Evolutionary conservation across 1,139 yeast species (phyloP).

Genomic region (Debaryomyces sp.): DNA sequence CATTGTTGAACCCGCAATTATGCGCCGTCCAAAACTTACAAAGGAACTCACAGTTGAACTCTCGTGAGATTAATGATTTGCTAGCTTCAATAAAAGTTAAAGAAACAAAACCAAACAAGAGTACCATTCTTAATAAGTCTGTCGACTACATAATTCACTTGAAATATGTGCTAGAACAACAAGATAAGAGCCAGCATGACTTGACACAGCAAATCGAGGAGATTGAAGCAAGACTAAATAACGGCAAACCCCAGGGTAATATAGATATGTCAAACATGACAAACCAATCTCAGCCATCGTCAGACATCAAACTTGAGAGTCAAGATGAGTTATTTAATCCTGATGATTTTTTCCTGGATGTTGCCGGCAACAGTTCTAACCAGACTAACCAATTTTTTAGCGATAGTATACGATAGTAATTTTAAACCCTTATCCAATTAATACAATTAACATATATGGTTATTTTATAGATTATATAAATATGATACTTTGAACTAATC

Average conservation of each 20-base stretch:
- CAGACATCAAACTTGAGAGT: conserved; percentile 7
- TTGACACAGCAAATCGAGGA: conserved; percentile 21
- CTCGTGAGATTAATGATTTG: conserved; percentile 40
- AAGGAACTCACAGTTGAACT: conserved; percentile 36
- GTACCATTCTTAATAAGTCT: conserved; percentile 65
- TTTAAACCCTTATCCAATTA: neutral
- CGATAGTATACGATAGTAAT: neutral
- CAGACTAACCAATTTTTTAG: neutral
- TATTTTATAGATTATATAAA: conserved; percentile 4
- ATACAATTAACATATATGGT: neutral
- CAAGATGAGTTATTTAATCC: conserved; percentile 14
- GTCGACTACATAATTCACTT: conserved; percentile 70
- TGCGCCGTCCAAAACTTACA: conserved; percentile 50
- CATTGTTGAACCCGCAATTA: conserved; percentile 55
- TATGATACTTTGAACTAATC: neutral
- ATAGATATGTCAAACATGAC: neutral
- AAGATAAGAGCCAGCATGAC: conserved; percentile 28
- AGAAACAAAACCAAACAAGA: conserved; percentile 73
- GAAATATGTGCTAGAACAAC: conserved; percentile 43
- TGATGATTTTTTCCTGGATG: conserved; percentile 20
- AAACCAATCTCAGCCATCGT: conserved; percentile 4
- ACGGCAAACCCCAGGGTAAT: neutral
- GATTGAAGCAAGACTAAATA: conserved; percentile 10
- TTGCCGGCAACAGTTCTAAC: conserved; percentile 8
- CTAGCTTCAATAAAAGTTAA: conserved; percentile 49